These are phyloP conservation scores for Eucalyptus rudis DNA, from an alignment of 345 rosid genomes.

Conservation along the genomic window DNA sequence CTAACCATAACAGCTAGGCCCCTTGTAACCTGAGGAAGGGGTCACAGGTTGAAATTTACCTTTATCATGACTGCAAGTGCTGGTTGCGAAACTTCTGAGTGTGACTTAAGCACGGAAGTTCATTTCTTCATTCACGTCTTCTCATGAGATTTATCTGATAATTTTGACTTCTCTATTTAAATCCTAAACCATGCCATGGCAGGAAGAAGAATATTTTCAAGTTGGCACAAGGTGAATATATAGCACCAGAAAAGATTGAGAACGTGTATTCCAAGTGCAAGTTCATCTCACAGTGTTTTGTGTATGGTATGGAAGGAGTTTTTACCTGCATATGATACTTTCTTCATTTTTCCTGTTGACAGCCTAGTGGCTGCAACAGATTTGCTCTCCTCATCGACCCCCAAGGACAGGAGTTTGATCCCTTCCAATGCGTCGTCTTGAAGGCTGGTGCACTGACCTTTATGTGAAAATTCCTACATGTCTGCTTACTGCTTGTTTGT, in stretches of 20 bases:
- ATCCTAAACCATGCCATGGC: background rate
- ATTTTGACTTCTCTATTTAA: background rate
- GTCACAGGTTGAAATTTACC: background rate
- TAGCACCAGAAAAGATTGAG: conserved; percentile 37
- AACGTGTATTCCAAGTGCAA: conserved; percentile 24
- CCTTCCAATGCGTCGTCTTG: background rate
- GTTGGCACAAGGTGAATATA: conserved; percentile 39
- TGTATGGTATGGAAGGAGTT: conserved; percentile 9
- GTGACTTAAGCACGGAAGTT: background rate
- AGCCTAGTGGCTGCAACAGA: background rate
- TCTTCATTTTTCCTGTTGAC: background rate
- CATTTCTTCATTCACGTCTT: background rate
- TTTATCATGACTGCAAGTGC: background rate
- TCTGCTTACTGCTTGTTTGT: conserved; percentile 4
- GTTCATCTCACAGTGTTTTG: conserved; percentile 26
- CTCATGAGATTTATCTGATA: background rate
- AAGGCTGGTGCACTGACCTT: background rate
- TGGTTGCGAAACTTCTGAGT: background rate
- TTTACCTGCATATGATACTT: background rate
- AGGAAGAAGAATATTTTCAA: conserved; percentile 35
- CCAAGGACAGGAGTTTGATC: background rate
- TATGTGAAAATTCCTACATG: background rate
- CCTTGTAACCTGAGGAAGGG: background rate
- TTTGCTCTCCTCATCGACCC: background rate
- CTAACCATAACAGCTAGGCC: background rate